Evolutionary conservation across 768 basidiomycete genomes (phyloP), one percentile per base, ranked within the genome.

Genomic region (Serendipita sp.): DNA sequence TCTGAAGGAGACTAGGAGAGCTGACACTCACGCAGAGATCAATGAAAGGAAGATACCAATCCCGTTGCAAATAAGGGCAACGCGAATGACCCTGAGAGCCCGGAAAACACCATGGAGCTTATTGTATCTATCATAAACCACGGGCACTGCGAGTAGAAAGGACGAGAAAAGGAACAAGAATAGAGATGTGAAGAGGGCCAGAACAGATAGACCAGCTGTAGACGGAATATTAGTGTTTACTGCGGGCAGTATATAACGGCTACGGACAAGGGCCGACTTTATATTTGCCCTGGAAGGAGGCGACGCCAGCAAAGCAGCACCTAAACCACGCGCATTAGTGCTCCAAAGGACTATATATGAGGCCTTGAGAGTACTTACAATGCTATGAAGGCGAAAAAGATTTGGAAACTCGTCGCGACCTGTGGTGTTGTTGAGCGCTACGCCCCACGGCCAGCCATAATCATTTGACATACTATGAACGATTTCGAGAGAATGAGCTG

Each of bases 341-440:
- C n/a, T 8, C 8, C 48, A n/a, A 50, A 50, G 48, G 6, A 50
- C 8, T 8, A 8, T 50, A 5, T 8, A 50, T 50, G 18, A 18
- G 29, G n/a, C 8, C 6, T 8, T 18, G n/a, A 18, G 8, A n/a
- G 8, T n/a, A 31, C 48, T 8, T 1, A 50, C 48, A 95, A 87
- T 11, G 90, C 83, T 52, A 97, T 80, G 71, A 97, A 96, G 72
- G 87, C 86, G 83, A 95, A 92, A 79, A 97, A 93, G 63, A 83
- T 80, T 76, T 95, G 88, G 2, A 81, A 83, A 34, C 81, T 72
- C 72, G 88, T 50, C 48, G 48, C 48, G 29, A 50, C n/a, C 48
- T 50, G n/a, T 18, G 83, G 71, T 85, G 84, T 64, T 90, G 78
- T 71, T 91, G 87, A 66, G 84, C 78, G 4, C 87, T 85, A 76